Percentiles rank a stretch among this genome's conserved stretches.
Evolutionary conservation across 306 rosid species (phyloP).

Genomic region (Vigna reflexopilosa): DNA sequence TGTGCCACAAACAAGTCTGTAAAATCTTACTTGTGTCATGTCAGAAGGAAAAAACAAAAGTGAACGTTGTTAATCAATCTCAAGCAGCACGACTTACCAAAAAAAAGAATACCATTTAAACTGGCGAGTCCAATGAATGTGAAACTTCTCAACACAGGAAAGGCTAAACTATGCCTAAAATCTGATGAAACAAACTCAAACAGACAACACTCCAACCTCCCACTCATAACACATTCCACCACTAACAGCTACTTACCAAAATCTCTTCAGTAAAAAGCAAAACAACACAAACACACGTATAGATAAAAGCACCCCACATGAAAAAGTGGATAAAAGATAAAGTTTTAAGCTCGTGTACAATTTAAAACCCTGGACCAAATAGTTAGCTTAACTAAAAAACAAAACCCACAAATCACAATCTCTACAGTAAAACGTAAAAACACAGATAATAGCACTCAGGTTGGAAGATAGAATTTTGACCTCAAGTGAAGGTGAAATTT

Average conservation of each 20-base stretch:
- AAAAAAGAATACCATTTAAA: not conserved
- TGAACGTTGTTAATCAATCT: not conserved
- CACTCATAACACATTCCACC: not conserved
- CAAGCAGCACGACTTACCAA: not conserved
- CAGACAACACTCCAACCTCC: not conserved
- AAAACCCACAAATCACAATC: too few species aligned
- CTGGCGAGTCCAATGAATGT: not conserved
- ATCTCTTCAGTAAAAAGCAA: too few species aligned
- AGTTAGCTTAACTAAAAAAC: too few species aligned
- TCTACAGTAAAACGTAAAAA: not conserved
- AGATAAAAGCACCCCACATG: too few species aligned
- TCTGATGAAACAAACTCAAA: constrained; percentile 12
- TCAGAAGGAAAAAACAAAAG: not conserved
- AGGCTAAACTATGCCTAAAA: not conserved
- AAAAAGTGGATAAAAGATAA: too few species aligned
- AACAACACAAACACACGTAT: too few species aligned
- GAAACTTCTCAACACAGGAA: not conserved
- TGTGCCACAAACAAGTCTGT: too few species aligned
- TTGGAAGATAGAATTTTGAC: too few species aligned
- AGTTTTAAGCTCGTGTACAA: too few species aligned
- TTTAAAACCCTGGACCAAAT: too few species aligned
- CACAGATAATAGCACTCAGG: not conserved
- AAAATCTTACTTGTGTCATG: not conserved
- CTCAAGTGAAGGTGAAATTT: not conserved
- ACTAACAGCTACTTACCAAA: too few species aligned